Conservation (phyloP, 2,329 filamentous ascomycete genomes). For the Exophiala spinifera region DNA sequence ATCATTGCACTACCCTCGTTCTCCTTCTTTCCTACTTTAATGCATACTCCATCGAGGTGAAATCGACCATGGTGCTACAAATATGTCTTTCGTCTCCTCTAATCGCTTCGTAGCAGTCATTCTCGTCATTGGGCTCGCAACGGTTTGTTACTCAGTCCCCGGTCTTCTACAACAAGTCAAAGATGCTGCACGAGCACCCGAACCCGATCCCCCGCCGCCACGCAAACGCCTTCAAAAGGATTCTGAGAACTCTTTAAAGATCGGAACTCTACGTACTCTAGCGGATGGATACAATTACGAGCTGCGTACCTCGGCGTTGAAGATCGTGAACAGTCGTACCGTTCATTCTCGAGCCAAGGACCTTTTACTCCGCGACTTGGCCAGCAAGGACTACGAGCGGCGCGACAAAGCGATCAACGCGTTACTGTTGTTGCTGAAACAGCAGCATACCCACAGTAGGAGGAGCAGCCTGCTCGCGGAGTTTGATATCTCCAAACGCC, state of each 20-base stretch:
- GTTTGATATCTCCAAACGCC: conserved; percentile 30
- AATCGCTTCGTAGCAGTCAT: conserved; percentile 13
- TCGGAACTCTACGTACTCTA: conserved; percentile 65
- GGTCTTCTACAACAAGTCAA: conserved; percentile 15
- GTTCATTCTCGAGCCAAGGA: conserved; percentile 41
- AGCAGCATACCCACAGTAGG: conserved; percentile 12
- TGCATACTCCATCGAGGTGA: not conserved
- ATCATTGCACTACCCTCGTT: not conserved
- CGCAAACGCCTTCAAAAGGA: conserved; percentile 22
- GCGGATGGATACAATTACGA: conserved; percentile 69
- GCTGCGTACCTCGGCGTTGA: conserved; percentile 62
- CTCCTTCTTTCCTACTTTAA: not conserved
- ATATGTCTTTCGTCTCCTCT: conserved; percentile 18
- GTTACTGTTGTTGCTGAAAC: conserved; percentile 42
- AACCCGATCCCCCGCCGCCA: conserved; percentile 13
- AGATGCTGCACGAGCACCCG: conserved; percentile 18
- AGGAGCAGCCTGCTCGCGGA: conserved; percentile 5
- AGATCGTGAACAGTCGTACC: conserved; percentile 46
- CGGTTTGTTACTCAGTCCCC: conserved; percentile 13
- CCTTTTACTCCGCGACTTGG: conserved; percentile 42
- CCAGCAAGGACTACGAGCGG: conserved; percentile 37
- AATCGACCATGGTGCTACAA: not conserved
- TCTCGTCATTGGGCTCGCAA: conserved; percentile 15
- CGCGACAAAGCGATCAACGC: conserved; percentile 42
- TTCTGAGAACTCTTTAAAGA: conserved; percentile 23